Conservation (phyloP, 306 rosid species). For the Nissolia schottii region DNA sequence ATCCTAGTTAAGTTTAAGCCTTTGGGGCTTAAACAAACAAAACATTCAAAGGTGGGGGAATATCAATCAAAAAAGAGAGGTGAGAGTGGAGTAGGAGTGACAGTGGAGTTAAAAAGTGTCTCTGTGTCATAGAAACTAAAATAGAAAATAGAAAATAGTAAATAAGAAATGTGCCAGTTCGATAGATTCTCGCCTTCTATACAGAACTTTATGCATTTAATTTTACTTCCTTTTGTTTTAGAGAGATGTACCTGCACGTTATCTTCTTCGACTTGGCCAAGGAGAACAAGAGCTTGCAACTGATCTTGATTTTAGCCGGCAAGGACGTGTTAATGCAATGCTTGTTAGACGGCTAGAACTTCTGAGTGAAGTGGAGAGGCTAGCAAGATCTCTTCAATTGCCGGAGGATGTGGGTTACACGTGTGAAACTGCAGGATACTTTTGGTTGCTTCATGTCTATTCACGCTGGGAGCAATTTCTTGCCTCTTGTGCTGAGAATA, state of each 20-base stretch:
- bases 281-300: conserved; percentile 99
- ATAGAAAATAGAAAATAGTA: too few species aligned
- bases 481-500: conserved; percentile 73
- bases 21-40: too few species aligned
- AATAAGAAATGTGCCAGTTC: too few species aligned
- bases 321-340: conserved; percentile 99
- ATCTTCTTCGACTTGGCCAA: conserved; percentile 99
- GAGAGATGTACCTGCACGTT: conserved; percentile 99
- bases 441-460: conserved; percentile 97
- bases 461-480: conserved; percentile 95
- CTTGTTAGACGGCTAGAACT: conserved; percentile 85
- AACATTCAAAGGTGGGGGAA: too few species aligned
- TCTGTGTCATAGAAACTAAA: too few species aligned
- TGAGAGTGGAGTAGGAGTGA: too few species aligned
- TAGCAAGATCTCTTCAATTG: conserved; percentile 93
- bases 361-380: conserved; percentile 86
- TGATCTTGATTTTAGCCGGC: conserved; percentile 97
- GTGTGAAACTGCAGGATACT: conserved; percentile 98
- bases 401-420: conserved; percentile 99
- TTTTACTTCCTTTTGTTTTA: conserved; percentile 29
- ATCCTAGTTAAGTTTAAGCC: too few species aligned
- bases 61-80: too few species aligned
- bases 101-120: too few species aligned
- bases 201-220: neutral
- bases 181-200: neutral